Base-by-base conservation (phyloP, 2,329 filamentous ascomycete species). In the Nothophoma quercina region DNA sequence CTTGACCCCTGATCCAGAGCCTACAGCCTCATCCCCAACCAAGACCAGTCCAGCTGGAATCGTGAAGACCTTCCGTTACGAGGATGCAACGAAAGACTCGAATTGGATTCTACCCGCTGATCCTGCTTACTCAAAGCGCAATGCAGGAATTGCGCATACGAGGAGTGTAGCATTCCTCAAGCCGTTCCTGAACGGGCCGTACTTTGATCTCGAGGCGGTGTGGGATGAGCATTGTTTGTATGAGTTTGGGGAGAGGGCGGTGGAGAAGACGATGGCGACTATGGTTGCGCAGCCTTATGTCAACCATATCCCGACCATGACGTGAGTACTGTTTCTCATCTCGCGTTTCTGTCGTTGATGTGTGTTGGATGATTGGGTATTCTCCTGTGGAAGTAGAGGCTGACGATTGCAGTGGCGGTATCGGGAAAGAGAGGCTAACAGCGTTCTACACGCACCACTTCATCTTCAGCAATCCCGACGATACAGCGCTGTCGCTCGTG, bases 261-360 rank as follows among this genome's bases (percentile, higher is more conserved):
- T 91, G 0, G 85, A 85, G 56, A 83, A 85, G 58, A 93, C 89
- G 0, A 92, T 93, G 89, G 80, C 79, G n/a, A 92, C 89, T 0
- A 92, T 93, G 89, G 88, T 91, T 1, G 80, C 86, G 39, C 85
- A 91, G 69, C 89, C 89, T 1, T 91, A 92, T 64, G 89, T 93
- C 1, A 92, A 92, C 66, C 88, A 92, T 66, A 79, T 91, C 2
- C 87, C 88, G 0, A 91, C 88, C 0, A 79, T 86, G 63, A 77
- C 81, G 64, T 64, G 43, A 29, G 59, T 63, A n/a, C n/a, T n/a
- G n/a, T n/a, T n/a, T n/a, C n/a, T n/a, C n/a, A n/a, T n/a, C n/a
- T n/a, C n/a, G n/a, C n/a, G n/a, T n/a, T n/a, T n/a, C n/a, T n/a
- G n/a, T n/a, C n/a, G n/a, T n/a, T n/a, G n/a, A n/a, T n/a, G n/a